phyloP scores from a whole-genome alignment of 2,329 filamentous ascomycete genomes.

The Colletotrichum sp. region DNA sequence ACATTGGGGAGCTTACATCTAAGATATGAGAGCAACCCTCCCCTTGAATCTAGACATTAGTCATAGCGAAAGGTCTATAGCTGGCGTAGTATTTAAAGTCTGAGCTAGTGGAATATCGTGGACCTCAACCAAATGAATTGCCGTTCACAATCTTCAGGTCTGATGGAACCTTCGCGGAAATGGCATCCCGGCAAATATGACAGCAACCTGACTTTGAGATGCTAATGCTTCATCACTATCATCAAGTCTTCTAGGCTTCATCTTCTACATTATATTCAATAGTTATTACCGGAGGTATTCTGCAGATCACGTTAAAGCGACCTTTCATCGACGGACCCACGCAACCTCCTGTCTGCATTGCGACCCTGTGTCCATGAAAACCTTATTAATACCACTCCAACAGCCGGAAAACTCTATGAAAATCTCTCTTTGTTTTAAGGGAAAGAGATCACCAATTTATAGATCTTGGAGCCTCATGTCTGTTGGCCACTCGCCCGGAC shows the following conservation, averaged over 20 bases:
- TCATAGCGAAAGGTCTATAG: neutral
- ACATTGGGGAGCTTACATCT: too few species aligned
- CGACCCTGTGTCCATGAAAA: neutral
- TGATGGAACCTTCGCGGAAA: rapidly evolving
- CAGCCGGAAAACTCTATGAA: too few species aligned
- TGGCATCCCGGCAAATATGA: neutral
- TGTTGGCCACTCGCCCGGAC: neutral
- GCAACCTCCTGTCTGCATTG: too few species aligned
- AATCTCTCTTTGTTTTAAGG: too few species aligned
- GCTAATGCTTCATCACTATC: too few species aligned
- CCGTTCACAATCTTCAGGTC: neutral
- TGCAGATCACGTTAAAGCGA: rapidly evolving
- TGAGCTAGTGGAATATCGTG: rapidly evolving
- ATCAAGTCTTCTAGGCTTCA: too few species aligned
- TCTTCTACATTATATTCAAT: neutral
- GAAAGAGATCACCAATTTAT: neutral
- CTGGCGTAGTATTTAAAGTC: neutral
- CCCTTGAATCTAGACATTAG: rapidly evolving
- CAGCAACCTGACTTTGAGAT: neutral
- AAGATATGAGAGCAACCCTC: neutral
- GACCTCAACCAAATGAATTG: neutral
- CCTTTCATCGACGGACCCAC: too few species aligned
- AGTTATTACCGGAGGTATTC: rapidly evolving
- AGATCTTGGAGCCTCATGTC: neutral
- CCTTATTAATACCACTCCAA: rapidly evolving